Conservation (phyloP, 2,329 filamentous ascomycete species). For the Nemania sp. region DNA sequence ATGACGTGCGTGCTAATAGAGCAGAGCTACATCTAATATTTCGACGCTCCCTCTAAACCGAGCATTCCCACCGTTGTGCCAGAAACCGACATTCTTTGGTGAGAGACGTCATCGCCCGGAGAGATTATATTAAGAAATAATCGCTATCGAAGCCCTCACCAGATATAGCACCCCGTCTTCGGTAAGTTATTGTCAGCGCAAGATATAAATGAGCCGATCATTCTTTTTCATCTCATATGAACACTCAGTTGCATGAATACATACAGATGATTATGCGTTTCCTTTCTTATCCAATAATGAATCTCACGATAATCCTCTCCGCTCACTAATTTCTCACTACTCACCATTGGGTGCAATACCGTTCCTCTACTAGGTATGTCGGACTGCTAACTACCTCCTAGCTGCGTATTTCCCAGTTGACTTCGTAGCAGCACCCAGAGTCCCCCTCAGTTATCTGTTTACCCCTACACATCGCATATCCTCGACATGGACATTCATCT, state of each 20-base stretch:
- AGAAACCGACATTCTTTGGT: neutral
- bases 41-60: neutral
- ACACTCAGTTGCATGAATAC: neutral
- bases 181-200: neutral
- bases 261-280: neutral
- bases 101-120: neutral
- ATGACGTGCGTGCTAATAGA: neutral
- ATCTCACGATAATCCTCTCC: neutral
- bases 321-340: no score
- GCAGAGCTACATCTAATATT: neutral
- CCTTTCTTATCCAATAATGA: neutral
- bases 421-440: no score
- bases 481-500: no score
- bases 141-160: neutral
- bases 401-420: no score
- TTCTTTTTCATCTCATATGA: neutral
- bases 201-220: neutral
- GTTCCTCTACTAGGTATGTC: no score
- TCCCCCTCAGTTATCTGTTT: no score
- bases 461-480: no score
- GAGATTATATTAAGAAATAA: neutral
- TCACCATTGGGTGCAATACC: no score
- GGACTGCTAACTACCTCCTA: no score
- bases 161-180: neutral
- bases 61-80: neutral